These are phyloP conservation scores for Collybiopsis confluens DNA, from an alignment of 768 basidiomycete species.

Conservation along the genomic window DNA sequence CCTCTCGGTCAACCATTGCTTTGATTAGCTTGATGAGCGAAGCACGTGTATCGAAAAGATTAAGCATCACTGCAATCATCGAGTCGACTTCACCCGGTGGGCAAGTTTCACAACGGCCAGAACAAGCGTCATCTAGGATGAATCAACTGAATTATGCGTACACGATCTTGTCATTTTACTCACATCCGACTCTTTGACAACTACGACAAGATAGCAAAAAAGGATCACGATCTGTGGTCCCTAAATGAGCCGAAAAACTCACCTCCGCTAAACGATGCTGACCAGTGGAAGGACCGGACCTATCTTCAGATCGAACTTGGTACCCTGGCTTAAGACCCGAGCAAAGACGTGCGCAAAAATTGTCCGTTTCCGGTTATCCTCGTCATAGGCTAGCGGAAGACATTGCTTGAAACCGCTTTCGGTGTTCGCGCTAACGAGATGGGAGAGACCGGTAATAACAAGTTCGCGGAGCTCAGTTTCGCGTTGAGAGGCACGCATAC, in stretches of 20 bases:
- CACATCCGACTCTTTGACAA: conserved; percentile 71
- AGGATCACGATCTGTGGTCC: neutral
- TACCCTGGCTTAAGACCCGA: conserved; percentile 74
- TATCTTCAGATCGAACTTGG: conserved; percentile 65
- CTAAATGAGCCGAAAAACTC: conserved; percentile 21
- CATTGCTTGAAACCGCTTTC: conserved; percentile 90
- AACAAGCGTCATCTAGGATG: conserved; percentile 63
- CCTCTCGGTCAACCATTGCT: conserved; percentile 81
- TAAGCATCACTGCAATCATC: conserved; percentile 80
- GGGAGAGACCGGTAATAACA: conserved; percentile 75
- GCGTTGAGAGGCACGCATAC: conserved; percentile 39
- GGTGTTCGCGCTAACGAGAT: conserved; percentile 78
- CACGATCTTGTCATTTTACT: conserved; percentile 19
- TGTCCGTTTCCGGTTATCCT: conserved; percentile 61
- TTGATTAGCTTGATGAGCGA: conserved; percentile 73
- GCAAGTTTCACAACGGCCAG: conserved; percentile 87
- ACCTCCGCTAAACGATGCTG: conserved; percentile 60
- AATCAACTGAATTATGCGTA: neutral
- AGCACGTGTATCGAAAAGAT: conserved; percentile 77
- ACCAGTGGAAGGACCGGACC: conserved; percentile 38
- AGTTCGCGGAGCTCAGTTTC: conserved; percentile 68
- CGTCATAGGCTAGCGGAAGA: conserved; percentile 71
- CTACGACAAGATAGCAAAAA: conserved; percentile 28
- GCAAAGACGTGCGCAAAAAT: conserved; percentile 87
- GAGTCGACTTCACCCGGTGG: conserved; percentile 76